phyloP scores from a whole-genome alignment of 2,329 filamentous ascomycete genomes.

The Hansfordia pulvinata region DNA sequence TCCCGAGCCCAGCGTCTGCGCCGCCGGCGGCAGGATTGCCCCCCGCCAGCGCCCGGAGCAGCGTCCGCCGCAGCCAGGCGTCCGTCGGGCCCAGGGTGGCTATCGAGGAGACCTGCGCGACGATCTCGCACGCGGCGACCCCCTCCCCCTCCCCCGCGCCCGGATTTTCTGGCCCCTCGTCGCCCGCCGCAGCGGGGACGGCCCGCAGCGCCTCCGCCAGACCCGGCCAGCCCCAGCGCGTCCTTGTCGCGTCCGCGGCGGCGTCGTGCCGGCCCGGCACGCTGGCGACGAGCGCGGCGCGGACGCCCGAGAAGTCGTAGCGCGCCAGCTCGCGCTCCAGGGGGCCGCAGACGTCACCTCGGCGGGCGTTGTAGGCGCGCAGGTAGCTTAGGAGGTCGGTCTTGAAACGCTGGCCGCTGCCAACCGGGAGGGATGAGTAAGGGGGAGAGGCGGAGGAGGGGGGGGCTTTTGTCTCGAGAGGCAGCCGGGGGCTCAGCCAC shows the following conservation, averaged over 20 bases:
- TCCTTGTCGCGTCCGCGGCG: slow-evolving; percentile 28
- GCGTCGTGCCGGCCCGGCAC: slow-evolving; percentile 54
- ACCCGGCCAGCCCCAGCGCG: slow-evolving; percentile 66
- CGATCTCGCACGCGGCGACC: slow-evolving; percentile 41
- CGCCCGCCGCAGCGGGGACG: slow-evolving; percentile 29
- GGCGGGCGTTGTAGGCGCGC: slow-evolving; percentile 47
- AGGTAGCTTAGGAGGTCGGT: slow-evolving; percentile 62
- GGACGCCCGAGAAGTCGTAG: slow-evolving; percentile 59
- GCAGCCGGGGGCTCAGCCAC: slow-evolving; percentile 64
- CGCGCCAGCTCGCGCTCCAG: slow-evolving; percentile 42
- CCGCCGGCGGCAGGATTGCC: too few species aligned
- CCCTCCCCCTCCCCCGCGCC: too few species aligned
- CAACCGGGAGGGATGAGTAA: slow-evolving; percentile 21
- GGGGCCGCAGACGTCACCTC: slow-evolving; percentile 33
- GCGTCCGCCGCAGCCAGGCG: slow-evolving; percentile 55
- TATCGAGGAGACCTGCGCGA: slow-evolving; percentile 65
- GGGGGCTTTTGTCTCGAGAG: slow-evolving; percentile 21
- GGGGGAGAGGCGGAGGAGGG: too few species aligned
- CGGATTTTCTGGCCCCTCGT: too few species aligned
- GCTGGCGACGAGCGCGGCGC: slow-evolving; percentile 63
- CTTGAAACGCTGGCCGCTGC: slow-evolving; percentile 62
- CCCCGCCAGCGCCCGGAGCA: slow-evolving; percentile 35
- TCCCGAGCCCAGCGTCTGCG: too few species aligned
- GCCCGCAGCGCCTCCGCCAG: slow-evolving; percentile 43
- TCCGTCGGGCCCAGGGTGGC: slow-evolving; percentile 61